Base-by-base conservation (phyloP, 2,329 filamentous ascomycete species). In the Colletotrichum brevisporum region DNA sequence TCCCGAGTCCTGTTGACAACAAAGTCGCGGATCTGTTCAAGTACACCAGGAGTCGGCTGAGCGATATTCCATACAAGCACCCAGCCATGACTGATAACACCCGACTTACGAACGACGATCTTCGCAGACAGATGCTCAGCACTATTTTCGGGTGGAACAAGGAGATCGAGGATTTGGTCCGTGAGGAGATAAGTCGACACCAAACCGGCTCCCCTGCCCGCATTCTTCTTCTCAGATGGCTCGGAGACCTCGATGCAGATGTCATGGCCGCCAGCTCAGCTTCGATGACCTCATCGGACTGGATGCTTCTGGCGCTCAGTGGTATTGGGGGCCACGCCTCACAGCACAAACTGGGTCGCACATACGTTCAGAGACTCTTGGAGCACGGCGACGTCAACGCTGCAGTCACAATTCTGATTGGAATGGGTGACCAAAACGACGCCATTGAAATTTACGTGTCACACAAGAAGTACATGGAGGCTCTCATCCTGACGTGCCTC, bases 381-480 rank as follows among this genome's bases (percentile, higher is more conserved):
- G 94, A 97, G 78, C 93, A 91, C 71, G 94, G 94, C 31, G 96
- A 99, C 75, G 85, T 98, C 2, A 95, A 99, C 77, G 94, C 94
- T 0, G 94, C 96, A 5, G 95, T 94, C 18, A 95, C 95, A 0
- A 95, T 98, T 71, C 90, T 99, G 79, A 90, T 99, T 41, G 94
- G 95, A 15, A 90, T 99, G 80, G 95, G 95, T 2, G 95, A 98
- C 76, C 86, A 93, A 74, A 95, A 97, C 72, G 95, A 99, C 78
- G 96, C 96, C 0, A 95, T 99, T 69, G 96, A 99, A 79, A 92
- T 98, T 36, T 99, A 99, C 75, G 90, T 97, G 39, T 97, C 95
- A 12, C 94, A 96, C 72, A 94, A 92, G 78, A 91, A 91, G 75
- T 97, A 92, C 78, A 93, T 99, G 91, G 96, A 99, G 81, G 95